Evolutionary conservation across 2,329 filamentous ascomycete species (phyloP).

Genomic region (Cladosporium sp.): DNA sequence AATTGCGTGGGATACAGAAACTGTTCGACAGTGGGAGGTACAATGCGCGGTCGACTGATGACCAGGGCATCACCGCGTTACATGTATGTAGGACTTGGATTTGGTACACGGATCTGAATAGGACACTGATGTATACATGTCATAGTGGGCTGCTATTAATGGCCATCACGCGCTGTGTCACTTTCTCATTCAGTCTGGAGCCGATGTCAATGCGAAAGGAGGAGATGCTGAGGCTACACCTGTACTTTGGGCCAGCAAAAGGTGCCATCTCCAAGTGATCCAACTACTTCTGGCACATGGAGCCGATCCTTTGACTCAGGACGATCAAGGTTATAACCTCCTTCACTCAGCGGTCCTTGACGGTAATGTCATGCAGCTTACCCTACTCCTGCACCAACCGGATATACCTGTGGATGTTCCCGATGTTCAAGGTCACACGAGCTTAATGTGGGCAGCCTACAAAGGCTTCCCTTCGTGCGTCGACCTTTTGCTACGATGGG

Average conservation of each 20-base stretch:
- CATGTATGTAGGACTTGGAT: constrained; percentile 59
- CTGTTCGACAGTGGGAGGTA: constrained; percentile 79
- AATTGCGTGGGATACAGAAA: constrained; percentile 81
- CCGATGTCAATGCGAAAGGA: constrained; percentile 91
- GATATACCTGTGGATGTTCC: constrained; percentile 90
- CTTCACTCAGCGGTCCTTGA: constrained; percentile 96
- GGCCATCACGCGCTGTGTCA: constrained; percentile 98
- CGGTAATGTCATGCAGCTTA: constrained; percentile 85
- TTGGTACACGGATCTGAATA: constrained; percentile 9
- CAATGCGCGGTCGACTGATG: constrained; percentile 79
- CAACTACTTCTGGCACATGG: constrained; percentile 87
- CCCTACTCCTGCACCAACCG: constrained; percentile 80
- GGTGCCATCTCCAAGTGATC: constrained; percentile 95
- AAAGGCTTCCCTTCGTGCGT: constrained; percentile 93
- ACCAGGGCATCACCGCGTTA: constrained; percentile 90
- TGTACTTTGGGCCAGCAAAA: constrained; percentile 93
- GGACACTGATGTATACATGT: neutral
- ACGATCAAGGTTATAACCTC: constrained; percentile 96
- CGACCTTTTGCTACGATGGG: constrained; percentile 90
- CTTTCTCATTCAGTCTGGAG: constrained; percentile 80
- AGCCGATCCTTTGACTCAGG: constrained; percentile 86
- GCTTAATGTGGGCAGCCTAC: constrained; percentile 98
- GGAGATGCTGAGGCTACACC: constrained; percentile 93
- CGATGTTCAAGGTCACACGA: constrained; percentile 87
- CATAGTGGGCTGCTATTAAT: constrained; percentile 96